Evolutionary conservation across 177 flowering plant species (phyloP), one percentile per base, ranked within the genome.

Genomic region (Vitis hybrid): DNA sequence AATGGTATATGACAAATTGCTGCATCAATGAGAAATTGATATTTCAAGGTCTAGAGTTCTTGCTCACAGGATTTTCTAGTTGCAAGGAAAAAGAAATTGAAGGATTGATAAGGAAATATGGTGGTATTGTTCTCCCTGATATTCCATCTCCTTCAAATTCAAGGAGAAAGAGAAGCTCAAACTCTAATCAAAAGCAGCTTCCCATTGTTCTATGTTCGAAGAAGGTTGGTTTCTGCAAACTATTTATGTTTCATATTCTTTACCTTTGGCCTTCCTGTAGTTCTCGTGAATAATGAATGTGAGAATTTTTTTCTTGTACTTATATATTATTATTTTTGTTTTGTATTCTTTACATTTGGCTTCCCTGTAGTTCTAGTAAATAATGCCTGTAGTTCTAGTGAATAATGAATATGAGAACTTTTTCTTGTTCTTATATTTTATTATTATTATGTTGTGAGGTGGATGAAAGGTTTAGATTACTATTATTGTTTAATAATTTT

Each of bases 41-140:
- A 68, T 83, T 92, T 67, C 88, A 77, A 66, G 90, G 90, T 64
- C 49, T 92, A 59, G 87, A 90, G 44, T 94, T 94, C 76, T 73
- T 94, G 66, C 80, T 94, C 61, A 92, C 96, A 12, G 98, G 98
- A 71, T 81, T 87, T 78, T 73, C 91, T 53, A 75, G 68, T 59
- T 63, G 64, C 65, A 88, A 81, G 78, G 83, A 83, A 79, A 84
- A 72, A 70, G 88, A 89, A 75, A 79, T 89, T 75, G 87, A 85
- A 68, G 73, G 67, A 69, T 73, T 85, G 33, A 83, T 94, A 51
- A 73, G 84, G 69, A 84, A 79, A 76, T 71, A 87, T 84, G 98
- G 97, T 71, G 98, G 98, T 44, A 65, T 74, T 17, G 84, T 90
- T 78, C 91, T 88, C 55, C 70, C 66, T 68, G 89, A 89, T 73